phyloP scores from a whole-genome alignment of 2,329 filamentous ascomycete genomes.

The Aspergillus awamori region DNA sequence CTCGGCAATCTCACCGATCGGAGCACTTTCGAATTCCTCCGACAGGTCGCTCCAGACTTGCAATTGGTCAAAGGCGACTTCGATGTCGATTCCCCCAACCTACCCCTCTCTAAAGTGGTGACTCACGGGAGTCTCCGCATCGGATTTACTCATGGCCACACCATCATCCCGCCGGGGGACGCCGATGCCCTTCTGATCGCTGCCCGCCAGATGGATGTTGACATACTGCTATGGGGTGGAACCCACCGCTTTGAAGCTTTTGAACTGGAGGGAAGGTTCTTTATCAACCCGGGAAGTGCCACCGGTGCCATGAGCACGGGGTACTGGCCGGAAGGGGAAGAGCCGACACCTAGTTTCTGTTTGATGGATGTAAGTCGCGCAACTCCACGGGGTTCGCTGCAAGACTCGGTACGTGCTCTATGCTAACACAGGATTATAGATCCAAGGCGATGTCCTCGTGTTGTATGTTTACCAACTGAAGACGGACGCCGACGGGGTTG shows the following conservation, averaged over 20 bases:
- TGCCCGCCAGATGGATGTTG: constrained; percentile 71
- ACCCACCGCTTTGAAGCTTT: constrained; percentile 72
- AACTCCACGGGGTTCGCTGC: neutral
- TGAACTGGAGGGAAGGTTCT: constrained; percentile 72
- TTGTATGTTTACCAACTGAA: constrained; percentile 90
- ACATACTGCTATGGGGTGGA: constrained; percentile 69
- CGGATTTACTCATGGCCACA: constrained; percentile 71
- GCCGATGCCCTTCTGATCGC: constrained; percentile 68
- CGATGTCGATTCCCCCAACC: constrained; percentile 67
- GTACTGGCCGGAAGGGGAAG: constrained; percentile 63
- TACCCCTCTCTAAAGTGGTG: constrained; percentile 68
- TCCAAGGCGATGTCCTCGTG: constrained; percentile 93
- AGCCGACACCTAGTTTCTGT: constrained; percentile 88
- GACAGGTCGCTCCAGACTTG: constrained; percentile 71
- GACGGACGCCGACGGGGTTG: constrained; percentile 73
- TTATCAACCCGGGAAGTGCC: constrained; percentile 69
- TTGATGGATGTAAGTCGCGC: constrained; percentile 84
- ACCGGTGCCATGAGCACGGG: constrained; percentile 66
- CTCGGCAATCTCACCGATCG: constrained; percentile 80
- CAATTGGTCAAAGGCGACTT: constrained; percentile 73
- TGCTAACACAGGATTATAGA: constrained; percentile 54
- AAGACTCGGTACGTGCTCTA: neutral
- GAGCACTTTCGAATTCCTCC: constrained; percentile 78
- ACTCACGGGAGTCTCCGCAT: constrained; percentile 70
- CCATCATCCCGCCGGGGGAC: constrained; percentile 68